Evolutionary conservation across 2,329 filamentous ascomycete genomes (phyloP).

Genomic region (Paraconiothyrium brasiliense): DNA sequence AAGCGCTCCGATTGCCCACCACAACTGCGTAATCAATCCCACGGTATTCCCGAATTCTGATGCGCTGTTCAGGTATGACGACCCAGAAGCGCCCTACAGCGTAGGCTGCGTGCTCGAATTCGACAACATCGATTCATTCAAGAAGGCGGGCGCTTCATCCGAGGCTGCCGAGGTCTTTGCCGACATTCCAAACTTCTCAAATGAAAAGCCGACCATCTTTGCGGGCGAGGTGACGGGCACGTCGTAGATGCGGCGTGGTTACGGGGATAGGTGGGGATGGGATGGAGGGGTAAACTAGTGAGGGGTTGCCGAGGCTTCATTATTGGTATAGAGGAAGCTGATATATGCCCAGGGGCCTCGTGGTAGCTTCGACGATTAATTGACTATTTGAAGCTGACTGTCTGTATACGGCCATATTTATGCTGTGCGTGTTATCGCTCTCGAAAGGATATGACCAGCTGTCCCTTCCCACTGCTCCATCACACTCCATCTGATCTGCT

Average conservation of each 20-base stretch:
- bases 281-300: neutral
- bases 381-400: neutral
- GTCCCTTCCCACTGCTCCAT: conserved; percentile 54
- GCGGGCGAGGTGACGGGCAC: conserved; percentile 7
- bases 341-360: neutral
- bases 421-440: neutral
- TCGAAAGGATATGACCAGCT: no score
- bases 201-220: conserved; percentile 1
- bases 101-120: conserved; percentile 31
- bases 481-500: conserved; percentile 57
- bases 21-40: neutral
- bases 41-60: neutral
- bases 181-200: conserved; percentile 32
- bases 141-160: conserved; percentile 29
- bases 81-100: conserved; percentile 31
- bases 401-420: neutral
- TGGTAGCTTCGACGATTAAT: neutral
- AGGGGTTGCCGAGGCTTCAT: neutral
- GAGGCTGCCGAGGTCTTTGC: conserved; percentile 47
- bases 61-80: conserved; percentile 17
- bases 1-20: neutral
- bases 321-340: neutral
- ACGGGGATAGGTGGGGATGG: conserved; percentile 3
- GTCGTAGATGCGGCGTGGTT: neutral
- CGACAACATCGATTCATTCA: conserved; percentile 35